Conservation (phyloP, 2,329 filamentous ascomycete species). For the Dactylellina sp. region DNA sequence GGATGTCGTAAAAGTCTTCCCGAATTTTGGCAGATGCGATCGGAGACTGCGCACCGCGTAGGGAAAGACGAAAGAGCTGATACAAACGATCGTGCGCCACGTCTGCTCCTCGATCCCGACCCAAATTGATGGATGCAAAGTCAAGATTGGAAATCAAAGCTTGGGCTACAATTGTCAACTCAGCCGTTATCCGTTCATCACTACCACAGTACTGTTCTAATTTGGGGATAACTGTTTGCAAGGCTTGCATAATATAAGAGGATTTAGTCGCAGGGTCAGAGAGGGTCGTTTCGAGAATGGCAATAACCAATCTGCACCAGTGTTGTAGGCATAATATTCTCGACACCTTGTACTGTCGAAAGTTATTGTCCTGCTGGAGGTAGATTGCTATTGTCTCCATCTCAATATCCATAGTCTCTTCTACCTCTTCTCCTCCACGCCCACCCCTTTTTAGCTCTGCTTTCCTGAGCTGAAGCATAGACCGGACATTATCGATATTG, state of each 20-base stretch:
- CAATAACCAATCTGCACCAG: conserved; percentile 85
- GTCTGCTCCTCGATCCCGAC: conserved; percentile 70
- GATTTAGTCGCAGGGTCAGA: conserved; percentile 78
- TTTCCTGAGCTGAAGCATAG: conserved; percentile 78
- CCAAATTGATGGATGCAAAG: conserved; percentile 62
- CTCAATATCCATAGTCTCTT: conserved; percentile 69
- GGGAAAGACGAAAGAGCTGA: conserved; percentile 87
- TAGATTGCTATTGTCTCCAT: conserved; percentile 72
- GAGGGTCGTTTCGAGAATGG: conserved; percentile 84
- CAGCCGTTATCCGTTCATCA: conserved; percentile 70
- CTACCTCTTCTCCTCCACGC: conserved; percentile 67
- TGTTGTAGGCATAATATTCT: conserved; percentile 78
- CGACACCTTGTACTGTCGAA: conserved; percentile 62
- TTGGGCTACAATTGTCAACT: conserved; percentile 62
- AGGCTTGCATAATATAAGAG: conserved; percentile 83
- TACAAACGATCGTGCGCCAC: conserved; percentile 89
- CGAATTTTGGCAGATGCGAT: conserved; percentile 78
- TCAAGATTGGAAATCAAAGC: conserved; percentile 63
- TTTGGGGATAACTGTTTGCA: conserved; percentile 89
- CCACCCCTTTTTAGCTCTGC: conserved; percentile 71
- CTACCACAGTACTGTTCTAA: conserved; percentile 81
- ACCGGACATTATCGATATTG: conserved; percentile 76
- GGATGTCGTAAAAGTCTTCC: conserved; percentile 89
- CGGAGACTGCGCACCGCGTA: conserved; percentile 81
- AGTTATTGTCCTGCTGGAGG: conserved; percentile 70